Base-by-base conservation (phyloP, 768 basidiomycete genomes). In the Leucocoprinus leucothites region DNA sequence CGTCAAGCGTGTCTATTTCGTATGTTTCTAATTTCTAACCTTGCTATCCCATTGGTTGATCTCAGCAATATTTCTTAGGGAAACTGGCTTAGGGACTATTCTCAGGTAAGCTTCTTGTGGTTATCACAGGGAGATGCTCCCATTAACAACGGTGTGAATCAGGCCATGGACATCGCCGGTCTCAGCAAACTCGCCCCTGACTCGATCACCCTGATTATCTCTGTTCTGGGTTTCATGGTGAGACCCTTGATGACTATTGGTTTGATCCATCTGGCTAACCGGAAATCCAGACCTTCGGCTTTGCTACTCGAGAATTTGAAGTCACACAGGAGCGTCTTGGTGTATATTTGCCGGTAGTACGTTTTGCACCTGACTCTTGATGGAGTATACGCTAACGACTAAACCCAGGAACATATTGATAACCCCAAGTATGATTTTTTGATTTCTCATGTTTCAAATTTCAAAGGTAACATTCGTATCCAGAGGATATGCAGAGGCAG, bases 151-250 rank as follows among this genome's bases (percentile, higher is more conserved):
- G 8, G 38, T 21, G 18, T 26, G 38, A 5, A 31, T 1, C 36
- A 86, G 77, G 83, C 85, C 22, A 86, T 89, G 77, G 84, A 88
- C 69, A 85, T 87, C 55, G 84, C 82, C 28, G 86, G 85, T 2
- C 68, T 87, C 24, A 81, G 77, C 64, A 87, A 87, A 67, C 73
- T 87, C 18, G 78, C 82, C 28, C 72, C 81, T 0, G 83, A 86
- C 52, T 87, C 82, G 16, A 76, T 90, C 36, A 73, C 87, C 40
- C 69, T 84, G 26, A 74, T 84, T 40, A 76, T 86, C 9, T 73
- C 80, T 14, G 71, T 85, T 41, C 73, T 86, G 34, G 82, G 82
- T 3, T 84, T 83, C 62, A 76, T 83, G 77, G 82, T 78, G 28
- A 19, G 14, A 11, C 25, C 49, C 14, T 28, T 5, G 18, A 28